Evolutionary conservation across 2,329 filamentous ascomycete species (phyloP).

Genomic region (Trichoderma sp.): DNA sequence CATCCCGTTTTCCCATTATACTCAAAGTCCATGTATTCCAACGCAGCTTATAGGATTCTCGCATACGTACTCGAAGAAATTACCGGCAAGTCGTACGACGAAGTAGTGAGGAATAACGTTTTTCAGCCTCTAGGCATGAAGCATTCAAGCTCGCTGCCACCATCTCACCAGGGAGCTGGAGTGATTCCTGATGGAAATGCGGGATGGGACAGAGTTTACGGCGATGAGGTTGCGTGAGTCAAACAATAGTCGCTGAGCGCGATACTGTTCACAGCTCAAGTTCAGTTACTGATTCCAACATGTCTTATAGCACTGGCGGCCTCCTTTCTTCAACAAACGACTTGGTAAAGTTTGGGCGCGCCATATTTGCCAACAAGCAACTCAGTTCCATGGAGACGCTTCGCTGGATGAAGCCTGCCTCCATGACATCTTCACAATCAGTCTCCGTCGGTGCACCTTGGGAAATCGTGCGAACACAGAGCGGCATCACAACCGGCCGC

Average conservation of each 20-base stretch:
- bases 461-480: constrained; percentile 30
- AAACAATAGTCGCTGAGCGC: background rate
- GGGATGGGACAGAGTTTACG: constrained; percentile 13
- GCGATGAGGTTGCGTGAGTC: constrained; percentile 22
- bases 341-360: constrained; percentile 4
- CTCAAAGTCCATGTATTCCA: constrained; percentile 26
- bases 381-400: constrained; percentile 7
- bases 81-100: constrained; percentile 23
- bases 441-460: constrained; percentile 32
- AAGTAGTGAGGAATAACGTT: constrained; percentile 6
- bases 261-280: background rate
- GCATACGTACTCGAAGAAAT: constrained; percentile 26
- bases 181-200: constrained; percentile 20
- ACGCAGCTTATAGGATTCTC: constrained; percentile 26
- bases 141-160: constrained; percentile 11
- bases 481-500: constrained; percentile 30
- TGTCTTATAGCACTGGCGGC: constrained; percentile 9
- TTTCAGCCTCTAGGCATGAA: constrained; percentile 16
- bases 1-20: constrained; percentile 23
- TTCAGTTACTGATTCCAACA: background rate
- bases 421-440: constrained; percentile 17
- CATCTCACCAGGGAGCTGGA: background rate
- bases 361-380: constrained; percentile 10
- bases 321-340: constrained; percentile 18
- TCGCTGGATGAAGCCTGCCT: constrained; percentile 24